Conservation (phyloP, 2,329 filamentous ascomycete genomes). For the Macrophomina phaseolina region DNA sequence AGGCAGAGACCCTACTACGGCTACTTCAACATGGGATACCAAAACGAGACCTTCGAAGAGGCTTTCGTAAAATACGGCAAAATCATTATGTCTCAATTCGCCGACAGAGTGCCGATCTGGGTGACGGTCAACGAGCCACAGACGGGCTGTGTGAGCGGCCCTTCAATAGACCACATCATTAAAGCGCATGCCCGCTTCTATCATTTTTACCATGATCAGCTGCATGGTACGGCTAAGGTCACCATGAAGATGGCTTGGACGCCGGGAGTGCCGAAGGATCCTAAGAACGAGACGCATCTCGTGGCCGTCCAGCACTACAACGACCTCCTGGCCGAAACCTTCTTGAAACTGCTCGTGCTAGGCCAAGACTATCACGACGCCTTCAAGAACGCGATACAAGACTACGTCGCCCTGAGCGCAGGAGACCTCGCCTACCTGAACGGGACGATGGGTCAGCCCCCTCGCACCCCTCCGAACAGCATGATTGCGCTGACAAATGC, state of each 20-base stretch:
- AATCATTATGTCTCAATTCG: conserved; percentile 47
- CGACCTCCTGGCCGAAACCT: conserved; percentile 29
- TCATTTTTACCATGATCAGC: background rate
- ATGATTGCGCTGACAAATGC: background rate
- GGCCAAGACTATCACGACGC: conserved; percentile 52
- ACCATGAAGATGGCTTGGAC: conserved; percentile 14
- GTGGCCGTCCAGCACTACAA: background rate
- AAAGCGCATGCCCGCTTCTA: background rate
- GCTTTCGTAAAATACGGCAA: conserved; percentile 50
- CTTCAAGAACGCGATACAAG: conserved; percentile 36
- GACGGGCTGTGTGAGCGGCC: background rate
- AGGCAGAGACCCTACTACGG: background rate
- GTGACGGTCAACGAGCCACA: conserved; percentile 49
- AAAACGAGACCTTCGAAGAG: conserved; percentile 40
- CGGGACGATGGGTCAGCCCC: background rate
- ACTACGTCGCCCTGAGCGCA: background rate
- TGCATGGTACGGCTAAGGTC: background rate
- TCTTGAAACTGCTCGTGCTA: conserved; percentile 50
- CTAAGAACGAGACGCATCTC: background rate
- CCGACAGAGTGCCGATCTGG: conserved; percentile 48
- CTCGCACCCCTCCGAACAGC: background rate
- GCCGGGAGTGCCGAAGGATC: background rate
- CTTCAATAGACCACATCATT: background rate
- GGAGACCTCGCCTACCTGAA: background rate
- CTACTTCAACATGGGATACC: conserved; percentile 12